Evolutionary conservation across 2,329 filamentous ascomycete species (phyloP), one percentile per base, ranked within the genome.

Genomic region (Penicillium sclerotiorum): DNA sequence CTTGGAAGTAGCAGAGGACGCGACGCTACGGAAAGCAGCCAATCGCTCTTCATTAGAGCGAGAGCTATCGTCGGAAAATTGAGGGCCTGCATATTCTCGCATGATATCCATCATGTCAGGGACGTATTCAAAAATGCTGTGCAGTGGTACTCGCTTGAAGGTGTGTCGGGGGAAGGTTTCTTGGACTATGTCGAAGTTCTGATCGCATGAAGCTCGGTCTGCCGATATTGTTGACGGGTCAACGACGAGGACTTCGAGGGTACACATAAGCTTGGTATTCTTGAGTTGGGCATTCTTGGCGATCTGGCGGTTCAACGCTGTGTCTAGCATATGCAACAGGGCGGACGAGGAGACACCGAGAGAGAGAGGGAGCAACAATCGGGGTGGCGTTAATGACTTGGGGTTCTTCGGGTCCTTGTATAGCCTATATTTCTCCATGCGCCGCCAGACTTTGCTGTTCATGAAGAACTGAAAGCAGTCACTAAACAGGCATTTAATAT

Each of bases 391-490:
- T 8, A 28, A 30, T 33, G 21, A 18, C 8, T n/a, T 25, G 13
- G 33, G n/a, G n/a, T 12, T 47, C 45, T 73, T 65, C 36, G 73
- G 72, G 49, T 71, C 69, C 18, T 71, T 61, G 8, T 60, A 50
- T 62, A 61, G 57, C 62, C 60, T 58, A 64, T 86, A 88, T 33
- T 78, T 78, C 59, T 87, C 84, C 75, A 88, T 82, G 40, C 91
- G 88, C 71, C 93, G 93, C 59, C 90, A 81, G 53, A 86, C 80
- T 72, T 97, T 97, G 58, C 83, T 85, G 52, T 82, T 78, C 47
- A 95, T 79, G 75, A 91, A 96, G 62, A 82, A 81, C 50, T 80
- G 76, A 73, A 93, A 96, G 73, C 94, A 97, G n/a, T n/a, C n/a
- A n/a, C n/a, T n/a, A n/a, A n/a, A n/a, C 55, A 79, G 73, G 48